Base-by-base conservation (phyloP, 2,329 filamentous ascomycete genomes). In the Zalaria sp. region DNA sequence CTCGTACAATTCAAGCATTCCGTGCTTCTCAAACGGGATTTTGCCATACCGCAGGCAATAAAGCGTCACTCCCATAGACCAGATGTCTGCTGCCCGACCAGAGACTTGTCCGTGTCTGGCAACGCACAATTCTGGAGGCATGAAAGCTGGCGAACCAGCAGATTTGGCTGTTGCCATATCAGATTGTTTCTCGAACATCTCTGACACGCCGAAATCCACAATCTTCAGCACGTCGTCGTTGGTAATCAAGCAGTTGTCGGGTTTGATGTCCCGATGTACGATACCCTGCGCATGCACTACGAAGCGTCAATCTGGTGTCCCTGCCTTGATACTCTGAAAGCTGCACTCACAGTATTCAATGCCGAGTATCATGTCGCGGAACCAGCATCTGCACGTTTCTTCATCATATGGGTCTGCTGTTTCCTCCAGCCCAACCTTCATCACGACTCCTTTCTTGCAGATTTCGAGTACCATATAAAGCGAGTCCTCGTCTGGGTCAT, bases 391-490 rank as follows among this genome's bases (percentile, higher is more conserved):
- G 56, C 88, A 95, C 41, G 72, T 72, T 53, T 95, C 86, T 47
- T 83, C 76, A 27, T 77, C 71, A 58, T 95, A 95, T 0, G 91
- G 88, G 46, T 82, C 77, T 11, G 86, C 83, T 43, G 73, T 70
- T 53, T 93, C 81, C 45, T 83, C 82, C n/a, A 96, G 66, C 3
- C 85, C 86, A 42, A 98, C 85, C 55, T 88, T 89, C 88, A 96
- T 96, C 40, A 95, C 77, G 25, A 95, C 89, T 1, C 91, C 91
- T 60, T 95, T 95, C 57, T 93, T 91, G 67, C 91, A 98, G 85
- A 95, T 93, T 60, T 98, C 91, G 60, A 98, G 73, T 25, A 98
- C 91, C 85, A 98, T 96, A 64, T 95, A 98, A 8, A 98, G 66
- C 3, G 88, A 94, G 60, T 98, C 91, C 57, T 95, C 87, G 38